phyloP scores from a whole-genome alignment of 2,329 filamentous ascomycete genomes.

The Geosmithia flava region DNA sequence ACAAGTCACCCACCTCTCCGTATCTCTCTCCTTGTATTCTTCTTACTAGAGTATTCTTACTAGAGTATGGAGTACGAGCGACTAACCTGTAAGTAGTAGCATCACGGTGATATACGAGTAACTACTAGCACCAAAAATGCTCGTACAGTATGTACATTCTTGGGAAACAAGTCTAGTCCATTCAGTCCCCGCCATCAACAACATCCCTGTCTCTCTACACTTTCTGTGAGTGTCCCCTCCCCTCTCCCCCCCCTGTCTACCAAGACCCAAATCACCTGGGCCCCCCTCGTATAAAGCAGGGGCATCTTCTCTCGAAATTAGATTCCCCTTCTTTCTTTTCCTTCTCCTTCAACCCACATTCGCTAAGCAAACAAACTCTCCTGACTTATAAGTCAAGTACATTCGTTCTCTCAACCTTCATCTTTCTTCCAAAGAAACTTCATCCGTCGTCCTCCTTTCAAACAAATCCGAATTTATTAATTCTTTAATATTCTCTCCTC shows the following conservation, averaged over 20 bases:
- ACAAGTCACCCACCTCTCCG: no score
- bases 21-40: no score
- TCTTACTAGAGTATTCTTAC: no score
- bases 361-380: slow-evolving; percentile 26
- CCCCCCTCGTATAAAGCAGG: slow-evolving; percentile 35
- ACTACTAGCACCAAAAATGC: no score
- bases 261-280: neutral
- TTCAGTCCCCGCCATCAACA: no score
- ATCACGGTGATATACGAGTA: no score
- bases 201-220: no score
- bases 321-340: slow-evolving; percentile 16
- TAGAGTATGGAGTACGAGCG: no score
- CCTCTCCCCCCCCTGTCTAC: neutral
- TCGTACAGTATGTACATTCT: no score
- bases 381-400: slow-evolving; percentile 43
- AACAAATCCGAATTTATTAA: slow-evolving; percentile 4
- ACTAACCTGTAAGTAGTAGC: no score
- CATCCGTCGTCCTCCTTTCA: slow-evolving; percentile 7
- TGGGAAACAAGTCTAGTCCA: no score
- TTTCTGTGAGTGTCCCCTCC: no score
- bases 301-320: slow-evolving; percentile 18
- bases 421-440: neutral
- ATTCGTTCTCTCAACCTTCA: slow-evolving; percentile 28
- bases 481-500: slow-evolving; percentile 5
- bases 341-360: slow-evolving; percentile 28